Evolutionary conservation across 306 rosid species (phyloP), one percentile per base, ranked within the genome.

Genomic region (Vachellia pachyceras): DNA sequence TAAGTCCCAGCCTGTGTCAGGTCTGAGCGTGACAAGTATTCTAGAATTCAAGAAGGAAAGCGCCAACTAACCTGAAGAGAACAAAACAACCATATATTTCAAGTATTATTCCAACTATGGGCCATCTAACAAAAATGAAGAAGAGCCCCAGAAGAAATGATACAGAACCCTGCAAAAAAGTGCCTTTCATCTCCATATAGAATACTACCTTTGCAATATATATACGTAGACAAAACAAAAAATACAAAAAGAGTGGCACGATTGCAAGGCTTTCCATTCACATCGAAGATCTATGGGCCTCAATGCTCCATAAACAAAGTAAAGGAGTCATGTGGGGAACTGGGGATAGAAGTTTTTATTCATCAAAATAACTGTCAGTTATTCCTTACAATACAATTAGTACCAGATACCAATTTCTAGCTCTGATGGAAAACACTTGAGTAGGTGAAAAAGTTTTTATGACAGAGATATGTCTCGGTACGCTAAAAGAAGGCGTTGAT

Each of bases 51-150:
- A 82, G 78, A 77, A 67, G 79, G 61, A 80, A 64, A 58, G 47
- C 71, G 83, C 83, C 76, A 77, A 91, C 99, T 82, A 77, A 95
- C 97, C 99, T 85, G 76, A 95, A 95, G 57, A 95, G 97, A 80
- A 89, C 79, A 64, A 89, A 37, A 81, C 91, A 91, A 35, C 97
- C 97, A 69, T 84, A 95, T 83, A 89, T 84, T 85, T 95, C 95
- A 70, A 93, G 77, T 72, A 92, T 71, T 79, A 95, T 95, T 58
- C 99, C 99, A 52, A 93, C 64, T 68, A 95, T 66, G 55, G 99
- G 97, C 93, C 95, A 93, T 87, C 99, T 92, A 79, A 93, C 95
- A 22, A 95, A 93, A 81, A 95, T 88, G 85, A 95, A 86, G 83
- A 95, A 90, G 58, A 95, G 95, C 79, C 99, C 99, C 3, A 93